Evolutionary conservation across 805 yeast genomes (phyloP), one percentile per base, ranked within the genome.

Genomic region (Groenewaldozyma tartarivorans): DNA sequence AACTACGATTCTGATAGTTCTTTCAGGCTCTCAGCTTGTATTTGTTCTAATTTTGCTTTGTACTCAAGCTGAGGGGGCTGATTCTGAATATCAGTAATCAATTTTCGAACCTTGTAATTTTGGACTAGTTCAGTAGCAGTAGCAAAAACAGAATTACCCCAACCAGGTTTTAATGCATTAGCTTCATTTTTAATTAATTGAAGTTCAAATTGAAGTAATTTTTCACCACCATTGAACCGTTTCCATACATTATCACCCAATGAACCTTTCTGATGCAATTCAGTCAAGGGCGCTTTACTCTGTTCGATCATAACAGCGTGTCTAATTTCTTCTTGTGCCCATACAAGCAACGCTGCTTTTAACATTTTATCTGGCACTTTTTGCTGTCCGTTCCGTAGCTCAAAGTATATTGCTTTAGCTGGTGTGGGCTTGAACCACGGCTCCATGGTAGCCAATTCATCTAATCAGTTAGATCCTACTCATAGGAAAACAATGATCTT

Each of bases 181-280:
- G 92, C 86, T 61, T 85, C 95, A 41, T 59, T 63, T 4, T 83
- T 79, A 36, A 86, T 68, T 44, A 80, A 88, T 58, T 77, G 74
- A 48, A 92, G 64, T 61, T 92, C 97, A 20, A 81, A 57, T 53
- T 87, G 95, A 51, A 82, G 81, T 46, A 87, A 58, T 61, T 85
- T 84, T 43, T 72, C 74, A 49, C 85, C 87, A 38, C 85, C 73
- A 49, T 77, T 79, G 60, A 74, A 87, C 52, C 92, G 79, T 58
- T 82, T 81, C 71, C 75, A 81, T 27, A 84, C 67, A 40, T 83
- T 95, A 54, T 92, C 97, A 26, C 96, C 96, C 47, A 92, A 79
- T 15, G 87, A 77, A 0, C 97, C 97, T 40, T 75, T 76, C 56
- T 88, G 90, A 58, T 87, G 88, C 45, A 92, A 67, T 41, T 73